Percentiles rank a stretch among this genome's conserved stretches.
Conservation (phyloP, 139 green algal species). For the Coelastrella sp. region DNA sequence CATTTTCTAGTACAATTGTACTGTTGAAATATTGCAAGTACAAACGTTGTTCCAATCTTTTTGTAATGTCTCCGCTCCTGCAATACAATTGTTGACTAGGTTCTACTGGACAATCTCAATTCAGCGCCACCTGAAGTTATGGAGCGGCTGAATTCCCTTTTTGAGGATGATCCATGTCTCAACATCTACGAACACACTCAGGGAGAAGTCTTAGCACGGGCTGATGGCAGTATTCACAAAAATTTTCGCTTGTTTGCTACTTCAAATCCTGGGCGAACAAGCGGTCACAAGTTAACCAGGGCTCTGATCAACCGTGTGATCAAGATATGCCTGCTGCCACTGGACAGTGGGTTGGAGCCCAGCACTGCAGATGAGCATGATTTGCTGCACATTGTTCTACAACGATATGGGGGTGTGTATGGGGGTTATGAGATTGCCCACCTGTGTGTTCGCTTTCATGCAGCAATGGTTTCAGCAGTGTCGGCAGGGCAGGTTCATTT, state of each 20-base stretch:
- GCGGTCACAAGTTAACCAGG: conserved; percentile 47
- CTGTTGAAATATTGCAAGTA: no score
- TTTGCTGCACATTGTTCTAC: conserved; percentile 38
- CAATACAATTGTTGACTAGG: not conserved
- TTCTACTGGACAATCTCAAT: conserved; percentile 65
- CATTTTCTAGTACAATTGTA: no score
- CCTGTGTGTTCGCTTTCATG: conserved; percentile 46
- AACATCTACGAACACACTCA: conserved; percentile 56
- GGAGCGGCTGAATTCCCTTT: conserved; percentile 56
- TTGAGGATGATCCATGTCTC: conserved; percentile 54
- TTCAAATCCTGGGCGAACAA: conserved; percentile 36
- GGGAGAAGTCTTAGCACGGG: conserved; percentile 29
- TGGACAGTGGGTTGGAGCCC: conserved; percentile 45
- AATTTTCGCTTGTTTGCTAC: conserved; percentile 51
- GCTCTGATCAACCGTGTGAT: conserved; percentile 54
- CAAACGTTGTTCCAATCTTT: no score
- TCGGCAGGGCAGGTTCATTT: not conserved
- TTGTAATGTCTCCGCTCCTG: not conserved
- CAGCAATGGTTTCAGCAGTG: not conserved
- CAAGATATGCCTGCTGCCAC: conserved; percentile 45
- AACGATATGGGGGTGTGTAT: conserved; percentile 20
- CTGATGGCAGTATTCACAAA: conserved; percentile 46
- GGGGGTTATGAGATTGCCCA: conserved; percentile 47
- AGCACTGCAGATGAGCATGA: conserved; percentile 44
- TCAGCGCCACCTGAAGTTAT: conserved; percentile 53